phyloP scores from a whole-genome alignment of 2,329 filamentous ascomycete genomes.

The Aspergillus pseudonomiae region DNA sequence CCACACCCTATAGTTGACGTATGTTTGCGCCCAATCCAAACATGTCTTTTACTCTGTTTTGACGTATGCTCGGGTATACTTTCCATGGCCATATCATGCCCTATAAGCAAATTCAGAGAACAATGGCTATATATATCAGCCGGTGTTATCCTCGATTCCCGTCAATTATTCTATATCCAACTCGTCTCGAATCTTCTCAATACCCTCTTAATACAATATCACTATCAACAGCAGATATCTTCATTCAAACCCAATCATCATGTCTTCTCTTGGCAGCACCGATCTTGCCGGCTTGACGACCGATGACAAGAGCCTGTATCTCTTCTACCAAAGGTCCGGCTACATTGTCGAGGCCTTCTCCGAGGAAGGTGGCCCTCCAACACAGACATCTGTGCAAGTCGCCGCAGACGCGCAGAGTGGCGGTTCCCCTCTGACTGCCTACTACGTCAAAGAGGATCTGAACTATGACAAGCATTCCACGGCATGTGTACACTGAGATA shows the following conservation, averaged over 20 bases:
- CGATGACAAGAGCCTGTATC: not conserved
- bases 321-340: conserved; percentile 1
- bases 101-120: not conserved
- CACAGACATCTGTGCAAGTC: not conserved
- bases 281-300: not conserved
- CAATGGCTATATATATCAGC: not conserved
- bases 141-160: not conserved
- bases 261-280: conserved; percentile 3
- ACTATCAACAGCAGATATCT: not conserved
- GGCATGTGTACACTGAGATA: not conserved
- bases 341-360: not conserved
- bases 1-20: not conserved
- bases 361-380: not conserved
- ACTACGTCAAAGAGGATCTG: conserved; percentile 1
- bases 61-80: not conserved
- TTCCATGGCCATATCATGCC: not conserved
- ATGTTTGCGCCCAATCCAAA: not conserved
- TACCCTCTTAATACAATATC: not conserved
- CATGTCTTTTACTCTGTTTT: not conserved
- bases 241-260: not conserved
- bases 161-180: not conserved
- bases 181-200: no score
- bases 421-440: conserved; percentile 1
- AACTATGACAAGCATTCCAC: conserved; percentile 1
- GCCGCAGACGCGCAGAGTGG: not conserved